Evolutionary conservation across 768 basidiomycete genomes (phyloP).

Genomic region (Amanita molliuscula): DNA sequence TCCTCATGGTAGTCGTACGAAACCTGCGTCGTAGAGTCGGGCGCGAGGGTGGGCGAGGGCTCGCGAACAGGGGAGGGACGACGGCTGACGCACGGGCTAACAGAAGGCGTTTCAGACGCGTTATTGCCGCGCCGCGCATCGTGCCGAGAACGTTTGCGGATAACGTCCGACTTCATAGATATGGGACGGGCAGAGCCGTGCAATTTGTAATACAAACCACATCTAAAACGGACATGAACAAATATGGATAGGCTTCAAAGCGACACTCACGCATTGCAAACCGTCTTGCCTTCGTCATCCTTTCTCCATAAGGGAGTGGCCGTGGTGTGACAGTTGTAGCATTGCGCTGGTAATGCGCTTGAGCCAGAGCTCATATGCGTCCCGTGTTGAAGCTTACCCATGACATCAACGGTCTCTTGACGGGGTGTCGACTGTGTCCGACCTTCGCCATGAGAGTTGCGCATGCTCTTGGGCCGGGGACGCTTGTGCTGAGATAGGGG

Average conservation of each 20-base stretch:
- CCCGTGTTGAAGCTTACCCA: constrained; percentile 38
- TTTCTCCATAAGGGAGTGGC: constrained; percentile 87
- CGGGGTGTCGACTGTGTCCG: constrained; percentile 54
- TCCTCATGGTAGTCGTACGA: constrained; percentile 42
- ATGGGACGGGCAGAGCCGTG: constrained; percentile 82
- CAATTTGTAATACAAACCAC: constrained; percentile 78
- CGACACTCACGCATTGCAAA: constrained; percentile 74
- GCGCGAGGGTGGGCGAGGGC: constrained; percentile 54
- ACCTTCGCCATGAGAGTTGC: constrained; percentile 64
- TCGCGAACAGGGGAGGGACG: constrained; percentile 61
- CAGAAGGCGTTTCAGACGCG: constrained; percentile 61
- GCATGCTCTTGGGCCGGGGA: constrained; percentile 82
- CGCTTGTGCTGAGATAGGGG: constrained; percentile 58
- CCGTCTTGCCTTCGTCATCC: constrained; percentile 85
- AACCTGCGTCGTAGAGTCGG: constrained; percentile 58
- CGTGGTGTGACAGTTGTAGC: constrained; percentile 85
- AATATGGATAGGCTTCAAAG: background rate
- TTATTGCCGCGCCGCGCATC: constrained; percentile 57
- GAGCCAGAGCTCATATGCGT: constrained; percentile 19
- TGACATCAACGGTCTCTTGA: constrained; percentile 64
- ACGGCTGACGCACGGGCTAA: constrained; percentile 63
- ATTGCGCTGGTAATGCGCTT: constrained; percentile 49
- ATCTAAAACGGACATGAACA: constrained; percentile 28
- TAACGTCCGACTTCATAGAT: constrained; percentile 87
- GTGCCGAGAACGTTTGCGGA: constrained; percentile 78